Percentiles rank a stretch among this genome's conserved stretches.
Evolutionary conservation across 2,329 filamentous ascomycete genomes (phyloP).

Genomic region (Xylariaceae sp.): DNA sequence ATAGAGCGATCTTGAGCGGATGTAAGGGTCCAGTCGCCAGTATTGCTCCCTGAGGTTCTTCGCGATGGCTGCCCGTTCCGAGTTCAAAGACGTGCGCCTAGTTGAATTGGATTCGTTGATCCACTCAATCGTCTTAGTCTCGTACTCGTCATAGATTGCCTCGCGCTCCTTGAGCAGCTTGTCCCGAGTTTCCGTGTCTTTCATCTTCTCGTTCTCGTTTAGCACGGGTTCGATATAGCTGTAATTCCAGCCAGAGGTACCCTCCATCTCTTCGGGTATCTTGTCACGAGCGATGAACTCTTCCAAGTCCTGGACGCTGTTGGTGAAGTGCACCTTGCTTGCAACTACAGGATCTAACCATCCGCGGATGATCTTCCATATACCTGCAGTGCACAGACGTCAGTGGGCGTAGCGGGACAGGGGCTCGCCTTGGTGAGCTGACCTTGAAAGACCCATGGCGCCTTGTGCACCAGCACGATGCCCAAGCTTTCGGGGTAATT

Average conservation of each 20-base stretch:
- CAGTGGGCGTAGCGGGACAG: conserved; percentile 27
- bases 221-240: conserved; percentile 70
- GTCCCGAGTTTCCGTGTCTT: conserved; percentile 59
- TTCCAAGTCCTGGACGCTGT: conserved; percentile 72
- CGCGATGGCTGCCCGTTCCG: conserved; percentile 59
- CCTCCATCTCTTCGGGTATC: conserved; percentile 80
- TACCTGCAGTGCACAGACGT: conserved; percentile 50
- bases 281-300: conserved; percentile 67
- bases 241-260: conserved; percentile 81
- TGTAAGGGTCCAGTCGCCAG: conserved; percentile 84
- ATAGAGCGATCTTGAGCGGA: conserved; percentile 78
- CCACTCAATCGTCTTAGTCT: conserved; percentile 73
- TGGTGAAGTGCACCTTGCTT: conserved; percentile 89
- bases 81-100: conserved; percentile 46
- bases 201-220: conserved; percentile 75
- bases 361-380: conserved; percentile 91
- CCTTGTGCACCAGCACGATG: conserved; percentile 87
- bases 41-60: conserved; percentile 68
- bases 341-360: conserved; percentile 98
- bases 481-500: conserved; percentile 96
- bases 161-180: conserved; percentile 61
- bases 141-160: conserved; percentile 66
- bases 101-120: conserved; percentile 49
- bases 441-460: conserved; percentile 96
- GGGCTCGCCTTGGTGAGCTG: conserved; percentile 33